A percentile compares a stretch with the other conserved stretches of the same genome.
Evolutionary conservation across 257 asterid genomes (phyloP).

Genomic region (Echium plantagineum): DNA sequence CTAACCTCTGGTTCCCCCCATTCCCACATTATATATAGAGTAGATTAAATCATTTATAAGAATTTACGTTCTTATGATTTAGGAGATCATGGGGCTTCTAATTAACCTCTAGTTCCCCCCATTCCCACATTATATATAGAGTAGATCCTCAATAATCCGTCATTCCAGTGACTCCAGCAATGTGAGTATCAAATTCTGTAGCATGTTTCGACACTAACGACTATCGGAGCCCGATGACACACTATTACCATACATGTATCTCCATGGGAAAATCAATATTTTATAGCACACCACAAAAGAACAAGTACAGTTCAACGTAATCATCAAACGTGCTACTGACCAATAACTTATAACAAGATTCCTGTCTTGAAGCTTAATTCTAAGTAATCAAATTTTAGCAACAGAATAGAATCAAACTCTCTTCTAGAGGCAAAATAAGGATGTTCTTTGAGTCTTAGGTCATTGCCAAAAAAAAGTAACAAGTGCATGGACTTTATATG

Average conservation of each 20-base stretch:
- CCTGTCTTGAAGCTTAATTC: background rate
- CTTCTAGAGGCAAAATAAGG: background rate
- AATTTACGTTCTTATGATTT: no score
- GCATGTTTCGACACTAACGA: background rate
- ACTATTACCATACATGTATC: background rate
- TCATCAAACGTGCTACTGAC: background rate
- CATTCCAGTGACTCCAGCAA: background rate
- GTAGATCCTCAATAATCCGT: background rate
- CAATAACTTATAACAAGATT: background rate
- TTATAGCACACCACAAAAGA: background rate
- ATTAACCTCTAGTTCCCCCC: no score
- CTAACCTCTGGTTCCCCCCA: no score
- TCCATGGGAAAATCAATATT: background rate
- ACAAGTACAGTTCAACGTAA: background rate
- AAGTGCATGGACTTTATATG: no score
- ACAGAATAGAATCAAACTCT: background rate
- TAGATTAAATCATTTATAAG: no score
- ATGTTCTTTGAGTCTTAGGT: background rate
- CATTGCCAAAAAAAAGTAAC: background rate
- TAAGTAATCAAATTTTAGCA: background rate
- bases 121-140: no score
- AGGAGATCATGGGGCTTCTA: no score
- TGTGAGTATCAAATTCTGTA: background rate
- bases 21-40: no score
- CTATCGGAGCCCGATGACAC: background rate